A percentile compares a stretch with the other conserved stretches of the same genome.
phyloP scores from a whole-genome alignment of 2,329 filamentous ascomycete species.

The Hypoxylon sp. region DNA sequence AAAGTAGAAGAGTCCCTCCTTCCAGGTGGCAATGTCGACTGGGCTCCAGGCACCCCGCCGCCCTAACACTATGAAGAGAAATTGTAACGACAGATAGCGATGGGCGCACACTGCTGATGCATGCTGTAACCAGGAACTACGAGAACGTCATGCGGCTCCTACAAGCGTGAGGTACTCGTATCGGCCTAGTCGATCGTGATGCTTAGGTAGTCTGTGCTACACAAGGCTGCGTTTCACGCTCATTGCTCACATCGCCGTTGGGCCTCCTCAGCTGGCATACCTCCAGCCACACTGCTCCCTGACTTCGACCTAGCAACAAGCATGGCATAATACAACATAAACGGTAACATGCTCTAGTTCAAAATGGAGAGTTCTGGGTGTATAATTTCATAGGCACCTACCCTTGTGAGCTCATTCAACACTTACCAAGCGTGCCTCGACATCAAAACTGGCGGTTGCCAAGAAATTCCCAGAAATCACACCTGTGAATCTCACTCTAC shows the following conservation, averaged over 20 bases:
- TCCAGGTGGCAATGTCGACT: not conserved
- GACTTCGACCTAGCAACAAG: slow-evolving; percentile 3
- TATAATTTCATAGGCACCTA: slow-evolving; percentile 23
- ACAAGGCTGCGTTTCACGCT: slow-evolving; percentile 5
- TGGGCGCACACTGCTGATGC: no score
- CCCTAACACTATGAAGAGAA: not conserved
- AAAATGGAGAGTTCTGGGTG: slow-evolving; percentile 24
- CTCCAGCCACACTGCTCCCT: not conserved
- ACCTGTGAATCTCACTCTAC: not conserved
- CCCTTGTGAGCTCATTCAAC: slow-evolving; percentile 10
- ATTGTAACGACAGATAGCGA: no score
- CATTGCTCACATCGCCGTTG: slow-evolving; percentile 32
- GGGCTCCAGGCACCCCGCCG: no score
- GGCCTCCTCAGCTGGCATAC: slow-evolving; percentile 22
- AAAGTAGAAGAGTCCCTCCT: no score
- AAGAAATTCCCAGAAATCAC: not conserved
- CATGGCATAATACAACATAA: no score
- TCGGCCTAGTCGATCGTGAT: no score
- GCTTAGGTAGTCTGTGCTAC: no score
- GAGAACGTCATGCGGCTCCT: no score
- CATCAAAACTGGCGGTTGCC: slow-evolving; percentile 1
- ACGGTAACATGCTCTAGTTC: slow-evolving; percentile 10
- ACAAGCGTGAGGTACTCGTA: no score
- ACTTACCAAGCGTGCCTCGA: slow-evolving; percentile 10
- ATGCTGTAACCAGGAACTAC: no score